Evolutionary conservation across 1,139 yeast genomes (phyloP).

Genomic region (Saccharomyces hybrid): DNA sequence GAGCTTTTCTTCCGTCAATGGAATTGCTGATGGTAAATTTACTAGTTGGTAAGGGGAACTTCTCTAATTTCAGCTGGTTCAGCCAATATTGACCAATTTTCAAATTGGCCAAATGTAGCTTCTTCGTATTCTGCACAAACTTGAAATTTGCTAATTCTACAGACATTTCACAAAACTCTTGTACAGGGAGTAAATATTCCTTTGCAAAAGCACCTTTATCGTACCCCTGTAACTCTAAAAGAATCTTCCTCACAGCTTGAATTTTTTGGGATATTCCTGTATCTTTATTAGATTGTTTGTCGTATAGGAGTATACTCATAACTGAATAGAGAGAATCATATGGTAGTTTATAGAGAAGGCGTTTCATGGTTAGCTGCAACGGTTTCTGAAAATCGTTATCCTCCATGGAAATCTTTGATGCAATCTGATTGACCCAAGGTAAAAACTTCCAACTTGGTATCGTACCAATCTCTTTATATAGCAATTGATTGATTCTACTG

Average conservation of each 20-base stretch:
- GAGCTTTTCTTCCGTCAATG: conserved; percentile 34
- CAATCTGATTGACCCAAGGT: conserved; percentile 77
- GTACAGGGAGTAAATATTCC: conserved; percentile 37
- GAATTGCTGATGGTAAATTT: conserved; percentile 37
- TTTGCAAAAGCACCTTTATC: conserved; percentile 17
- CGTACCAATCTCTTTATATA: conserved; percentile 32
- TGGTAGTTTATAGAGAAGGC: conserved; percentile 59
- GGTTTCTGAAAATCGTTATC: conserved; percentile 46
- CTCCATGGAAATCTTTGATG: conserved; percentile 58
- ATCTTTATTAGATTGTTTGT: conserved; percentile 25
- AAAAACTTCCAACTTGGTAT: conserved; percentile 58
- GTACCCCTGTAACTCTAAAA: conserved; percentile 32
- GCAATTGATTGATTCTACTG: conserved; percentile 35
- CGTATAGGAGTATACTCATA: conserved; percentile 47
- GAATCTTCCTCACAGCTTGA: conserved; percentile 44
- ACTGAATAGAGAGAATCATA: conserved; percentile 68
- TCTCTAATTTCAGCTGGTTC: conserved; percentile 36
- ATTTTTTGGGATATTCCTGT: conserved; percentile 42
- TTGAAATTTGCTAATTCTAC: conserved; percentile 47
- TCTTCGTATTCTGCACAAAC: conserved; percentile 32
- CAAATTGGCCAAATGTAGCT: conserved; percentile 35
- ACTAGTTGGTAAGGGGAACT: conserved; percentile 66
- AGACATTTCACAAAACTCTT: conserved; percentile 44
- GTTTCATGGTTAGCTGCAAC: conserved; percentile 43
- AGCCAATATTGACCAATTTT: conserved; percentile 53